phyloP scores from a whole-genome alignment of 176 grass and related monocot species.

The Luzula sylvatica region DNA sequence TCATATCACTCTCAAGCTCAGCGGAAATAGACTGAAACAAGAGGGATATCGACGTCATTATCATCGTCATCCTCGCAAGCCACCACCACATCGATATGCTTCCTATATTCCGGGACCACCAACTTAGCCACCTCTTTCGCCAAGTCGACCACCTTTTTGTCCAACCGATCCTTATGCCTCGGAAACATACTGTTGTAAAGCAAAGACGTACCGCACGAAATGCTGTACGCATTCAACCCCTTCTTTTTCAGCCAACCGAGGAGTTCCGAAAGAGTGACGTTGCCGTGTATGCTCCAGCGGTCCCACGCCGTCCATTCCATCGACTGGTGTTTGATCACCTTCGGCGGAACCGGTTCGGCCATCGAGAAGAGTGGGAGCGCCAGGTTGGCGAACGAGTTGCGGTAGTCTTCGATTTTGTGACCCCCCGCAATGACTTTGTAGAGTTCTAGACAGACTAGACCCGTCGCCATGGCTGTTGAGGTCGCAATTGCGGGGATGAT shows the following conservation, averaged over 20 bases:
- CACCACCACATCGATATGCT: constrained; percentile 48
- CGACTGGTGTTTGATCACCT: constrained; percentile 42
- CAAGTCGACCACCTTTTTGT: constrained; percentile 51
- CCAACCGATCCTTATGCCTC: constrained; percentile 50
- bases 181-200: constrained; percentile 66
- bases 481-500: constrained; percentile 71
- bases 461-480: constrained; percentile 76
- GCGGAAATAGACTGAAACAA: constrained; percentile 66
- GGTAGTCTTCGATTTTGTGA: constrained; percentile 54
- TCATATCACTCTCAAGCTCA: constrained; percentile 15
- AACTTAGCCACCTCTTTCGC: constrained; percentile 47
- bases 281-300: constrained; percentile 55
- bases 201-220: constrained; percentile 53
- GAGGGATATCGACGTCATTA: constrained; percentile 55
- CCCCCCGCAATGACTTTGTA: constrained; percentile 67
- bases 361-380: constrained; percentile 54
- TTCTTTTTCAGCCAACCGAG: constrained; percentile 52
- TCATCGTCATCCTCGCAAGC: constrained; percentile 48
- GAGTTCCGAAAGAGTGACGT: constrained; percentile 49
- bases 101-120: constrained; percentile 38
- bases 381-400: constrained; percentile 68
- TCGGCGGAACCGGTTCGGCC: constrained; percentile 47
- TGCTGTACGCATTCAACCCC: constrained; percentile 59
- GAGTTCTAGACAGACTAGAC: constrained; percentile 76
- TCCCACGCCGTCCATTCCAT: constrained; percentile 72